phyloP scores from a whole-genome alignment of 1,284 basidiomycete genomes.

The Ganoderma lingzhi region DNA sequence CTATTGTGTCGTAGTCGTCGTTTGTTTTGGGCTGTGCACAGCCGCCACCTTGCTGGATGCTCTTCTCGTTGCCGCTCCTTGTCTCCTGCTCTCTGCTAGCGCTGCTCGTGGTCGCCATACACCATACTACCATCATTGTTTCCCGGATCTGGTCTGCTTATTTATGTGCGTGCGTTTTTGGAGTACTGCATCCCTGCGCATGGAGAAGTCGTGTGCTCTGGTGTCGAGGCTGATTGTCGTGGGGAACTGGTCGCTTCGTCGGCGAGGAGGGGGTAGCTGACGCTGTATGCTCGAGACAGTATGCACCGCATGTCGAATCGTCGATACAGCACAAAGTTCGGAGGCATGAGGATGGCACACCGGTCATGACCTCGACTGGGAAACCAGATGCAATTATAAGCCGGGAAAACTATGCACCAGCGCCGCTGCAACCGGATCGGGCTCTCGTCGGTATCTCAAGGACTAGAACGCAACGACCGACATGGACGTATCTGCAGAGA shows the following conservation, averaged over 20 bases:
- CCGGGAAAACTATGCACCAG: too few relatives aligned
- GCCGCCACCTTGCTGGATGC: neutral
- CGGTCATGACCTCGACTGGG: too few relatives aligned
- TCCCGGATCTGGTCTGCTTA: constrained; percentile 1
- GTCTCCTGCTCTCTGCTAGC: constrained; percentile 1
- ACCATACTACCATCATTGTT: neutral
- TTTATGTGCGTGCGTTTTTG: constrained; percentile 14
- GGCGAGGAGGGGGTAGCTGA: too few relatives aligned
- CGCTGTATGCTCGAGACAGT: too few relatives aligned
- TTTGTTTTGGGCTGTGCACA: neutral
- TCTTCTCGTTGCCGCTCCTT: neutral
- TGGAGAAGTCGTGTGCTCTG: neutral
- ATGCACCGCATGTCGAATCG: too few relatives aligned
- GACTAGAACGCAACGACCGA: too few relatives aligned
- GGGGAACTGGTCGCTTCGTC: neutral
- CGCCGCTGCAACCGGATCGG: too few relatives aligned
- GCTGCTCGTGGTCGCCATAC: neutral
- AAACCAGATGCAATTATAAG: too few relatives aligned
- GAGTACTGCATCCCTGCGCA: neutral
- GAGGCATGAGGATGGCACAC: too few relatives aligned
- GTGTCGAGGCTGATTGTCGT: neutral
- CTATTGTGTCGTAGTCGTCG: neutral
- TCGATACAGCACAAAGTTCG: too few relatives aligned
- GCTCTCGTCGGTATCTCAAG: too few relatives aligned
- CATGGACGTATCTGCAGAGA: too few relatives aligned